These are phyloP conservation scores for Neopestalotiopsis rosae DNA, from an alignment of 2,329 filamentous ascomycete genomes.

Conservation along the genomic window DNA sequence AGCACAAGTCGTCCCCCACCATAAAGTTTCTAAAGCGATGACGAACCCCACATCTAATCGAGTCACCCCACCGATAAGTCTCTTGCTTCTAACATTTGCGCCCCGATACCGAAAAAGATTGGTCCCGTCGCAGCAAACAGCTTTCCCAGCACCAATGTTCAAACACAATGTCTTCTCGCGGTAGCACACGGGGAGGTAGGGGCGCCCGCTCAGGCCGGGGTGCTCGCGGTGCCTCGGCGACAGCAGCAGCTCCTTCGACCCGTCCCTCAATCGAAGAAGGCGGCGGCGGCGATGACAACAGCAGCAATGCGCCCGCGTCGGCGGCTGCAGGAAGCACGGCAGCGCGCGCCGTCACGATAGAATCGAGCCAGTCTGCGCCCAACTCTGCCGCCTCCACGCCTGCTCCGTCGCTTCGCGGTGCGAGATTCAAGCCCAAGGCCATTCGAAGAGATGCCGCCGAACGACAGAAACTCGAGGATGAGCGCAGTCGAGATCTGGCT, in stretches of 20 bases:
- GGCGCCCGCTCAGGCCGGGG: slow-evolving; percentile 21
- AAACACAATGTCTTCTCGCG: slow-evolving; percentile 22
- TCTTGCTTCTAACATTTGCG: not conserved
- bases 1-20: slow-evolving; percentile 17
- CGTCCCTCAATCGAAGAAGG: slow-evolving; percentile 12
- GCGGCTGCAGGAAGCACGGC: not conserved
- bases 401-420: slow-evolving; percentile 41
- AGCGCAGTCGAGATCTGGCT: slow-evolving; percentile 33
- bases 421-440: slow-evolving; percentile 54
- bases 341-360: slow-evolving; percentile 15
- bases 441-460: slow-evolving; percentile 56
- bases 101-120: not conserved
- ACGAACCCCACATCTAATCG: slow-evolving; percentile 3
- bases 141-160: slow-evolving; percentile 18
- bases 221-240: slow-evolving; percentile 17
- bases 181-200: slow-evolving; percentile 21
- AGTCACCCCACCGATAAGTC: slow-evolving; percentile 4
- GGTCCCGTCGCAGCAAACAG: not conserved
- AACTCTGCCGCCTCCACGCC: slow-evolving; percentile 35
- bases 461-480: slow-evolving; percentile 51
- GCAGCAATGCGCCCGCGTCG: not conserved
- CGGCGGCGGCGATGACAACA: not conserved
- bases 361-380: slow-evolving; percentile 21
- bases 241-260: slow-evolving; percentile 11
- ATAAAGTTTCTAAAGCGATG: slow-evolving; percentile 4